A percentile compares a stretch with the other conserved stretches of the same genome.
Evolutionary conservation across 352 stramenopile genomes (phyloP).

Genomic region (Pythium aristosporum): DNA sequence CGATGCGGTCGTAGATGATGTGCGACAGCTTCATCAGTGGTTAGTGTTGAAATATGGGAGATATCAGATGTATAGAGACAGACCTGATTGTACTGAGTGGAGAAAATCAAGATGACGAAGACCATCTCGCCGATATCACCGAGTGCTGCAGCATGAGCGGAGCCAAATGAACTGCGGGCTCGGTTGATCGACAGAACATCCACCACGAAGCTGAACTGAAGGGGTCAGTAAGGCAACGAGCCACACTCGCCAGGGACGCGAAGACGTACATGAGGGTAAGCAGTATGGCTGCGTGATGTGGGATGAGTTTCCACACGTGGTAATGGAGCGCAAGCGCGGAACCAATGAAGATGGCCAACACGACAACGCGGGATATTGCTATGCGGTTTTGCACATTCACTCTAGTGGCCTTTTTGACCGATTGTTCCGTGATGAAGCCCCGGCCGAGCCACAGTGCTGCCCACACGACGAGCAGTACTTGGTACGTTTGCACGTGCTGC

Average conservation of each 20-base stretch:
- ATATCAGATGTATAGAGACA: constrained; percentile 2
- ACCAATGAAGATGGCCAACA: neutral
- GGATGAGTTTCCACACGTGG: neutral
- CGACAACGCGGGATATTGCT: neutral
- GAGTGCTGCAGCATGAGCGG: neutral
- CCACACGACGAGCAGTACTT: constrained; percentile 30
- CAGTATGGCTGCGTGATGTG: neutral
- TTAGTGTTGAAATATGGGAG: neutral
- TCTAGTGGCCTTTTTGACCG: neutral
- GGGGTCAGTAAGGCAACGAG: neutral
- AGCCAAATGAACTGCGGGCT: neutral
- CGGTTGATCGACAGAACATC: neutral
- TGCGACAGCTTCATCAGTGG: constrained; percentile 1
- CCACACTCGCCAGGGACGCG: neutral
- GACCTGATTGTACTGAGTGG: constrained; percentile 34
- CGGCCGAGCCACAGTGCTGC: constrained; percentile 48
- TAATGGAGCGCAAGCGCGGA: neutral
- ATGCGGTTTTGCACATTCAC: neutral
- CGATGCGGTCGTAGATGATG: constrained; percentile 42
- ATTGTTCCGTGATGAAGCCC: constrained; percentile 19
- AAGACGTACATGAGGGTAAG: neutral
- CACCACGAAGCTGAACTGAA: neutral
- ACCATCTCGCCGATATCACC: neutral
- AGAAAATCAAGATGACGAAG: constrained; percentile 38
- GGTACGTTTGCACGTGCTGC: constrained; percentile 32